phyloP scores from a whole-genome alignment of 2,329 filamentous ascomycete species.

The Hypomyces perniciosus region DNA sequence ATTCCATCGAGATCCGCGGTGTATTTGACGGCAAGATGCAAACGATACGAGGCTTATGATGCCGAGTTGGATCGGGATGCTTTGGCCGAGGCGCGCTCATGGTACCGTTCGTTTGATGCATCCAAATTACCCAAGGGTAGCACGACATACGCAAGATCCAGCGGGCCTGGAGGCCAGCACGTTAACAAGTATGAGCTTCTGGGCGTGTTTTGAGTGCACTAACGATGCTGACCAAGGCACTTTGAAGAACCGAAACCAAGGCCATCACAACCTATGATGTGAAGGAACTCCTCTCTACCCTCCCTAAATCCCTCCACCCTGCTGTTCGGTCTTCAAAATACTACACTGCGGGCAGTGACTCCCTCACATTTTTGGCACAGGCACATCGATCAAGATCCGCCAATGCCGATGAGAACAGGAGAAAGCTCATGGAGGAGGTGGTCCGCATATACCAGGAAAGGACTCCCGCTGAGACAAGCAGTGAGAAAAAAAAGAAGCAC shows the following conservation, averaged over 20 bases:
- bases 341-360: constrained; percentile 46
- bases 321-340: constrained; percentile 48
- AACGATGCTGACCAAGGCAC: constrained; percentile 37
- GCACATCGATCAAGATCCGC: constrained; percentile 45
- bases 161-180: constrained; percentile 55
- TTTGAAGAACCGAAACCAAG: constrained; percentile 52
- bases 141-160: constrained; percentile 52
- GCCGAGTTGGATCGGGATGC: constrained; percentile 44
- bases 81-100: constrained; percentile 45
- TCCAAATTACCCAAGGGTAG: constrained; percentile 43
- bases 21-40: constrained; percentile 18
- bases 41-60: constrained; percentile 44
- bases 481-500: constrained; percentile 43
- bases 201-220: constrained; percentile 17
- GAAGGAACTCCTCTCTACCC: constrained; percentile 36
- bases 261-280: constrained; percentile 49
- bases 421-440: constrained; percentile 44
- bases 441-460: constrained; percentile 39
- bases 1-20: constrained; percentile 1
- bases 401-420: constrained; percentile 48
- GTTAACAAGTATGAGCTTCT: constrained; percentile 50
- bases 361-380: constrained; percentile 50
- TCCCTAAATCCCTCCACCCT: constrained; percentile 44
- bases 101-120: constrained; percentile 41
- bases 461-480: constrained; percentile 42